Evolutionary conservation across 495 filamentous ascomycete species (phyloP).

Genomic region (Pseudevernia furfuracea): DNA sequence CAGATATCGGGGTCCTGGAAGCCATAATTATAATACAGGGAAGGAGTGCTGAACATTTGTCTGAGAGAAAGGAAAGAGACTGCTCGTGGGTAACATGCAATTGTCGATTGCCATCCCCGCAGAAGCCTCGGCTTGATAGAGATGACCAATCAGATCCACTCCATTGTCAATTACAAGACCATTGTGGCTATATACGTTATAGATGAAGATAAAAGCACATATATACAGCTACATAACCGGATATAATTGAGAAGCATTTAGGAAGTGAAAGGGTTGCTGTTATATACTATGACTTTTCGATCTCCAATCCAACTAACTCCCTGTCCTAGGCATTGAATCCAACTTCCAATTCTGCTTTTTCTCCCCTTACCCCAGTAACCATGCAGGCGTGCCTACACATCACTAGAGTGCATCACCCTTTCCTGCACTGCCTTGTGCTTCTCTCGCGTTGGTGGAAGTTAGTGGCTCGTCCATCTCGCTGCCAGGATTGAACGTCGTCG

Average conservation of each 20-base stretch:
- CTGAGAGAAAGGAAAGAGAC: neutral
- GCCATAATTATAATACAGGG: conserved; percentile 6
- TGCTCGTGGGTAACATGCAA: neutral
- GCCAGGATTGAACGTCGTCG: conserved; percentile 16
- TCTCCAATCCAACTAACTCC: neutral
- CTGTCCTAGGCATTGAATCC: neutral
- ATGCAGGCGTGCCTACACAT: neutral
- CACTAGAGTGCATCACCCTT: neutral
- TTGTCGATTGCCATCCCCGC: conserved; percentile 5
- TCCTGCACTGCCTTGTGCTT: conserved; percentile 11
- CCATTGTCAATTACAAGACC: neutral
- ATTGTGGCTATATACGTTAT: neutral
- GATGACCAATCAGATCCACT: conserved; percentile 3
- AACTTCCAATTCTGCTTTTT: neutral
- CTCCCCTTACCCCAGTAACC: neutral
- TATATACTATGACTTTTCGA: neutral
- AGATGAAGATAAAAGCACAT: neutral
- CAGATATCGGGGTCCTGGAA: neutral
- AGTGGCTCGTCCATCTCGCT: conserved; percentile 20
- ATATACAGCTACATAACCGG: neutral
- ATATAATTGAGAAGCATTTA: neutral
- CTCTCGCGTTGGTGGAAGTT: conserved; percentile 21
- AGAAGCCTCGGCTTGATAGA: neutral
- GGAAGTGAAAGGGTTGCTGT: neutral
- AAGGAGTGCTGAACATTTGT: neutral